These are phyloP conservation scores for Xylariaceae sp. DNA, from an alignment of 2,329 filamentous ascomycete genomes.

Conservation along the genomic window DNA sequence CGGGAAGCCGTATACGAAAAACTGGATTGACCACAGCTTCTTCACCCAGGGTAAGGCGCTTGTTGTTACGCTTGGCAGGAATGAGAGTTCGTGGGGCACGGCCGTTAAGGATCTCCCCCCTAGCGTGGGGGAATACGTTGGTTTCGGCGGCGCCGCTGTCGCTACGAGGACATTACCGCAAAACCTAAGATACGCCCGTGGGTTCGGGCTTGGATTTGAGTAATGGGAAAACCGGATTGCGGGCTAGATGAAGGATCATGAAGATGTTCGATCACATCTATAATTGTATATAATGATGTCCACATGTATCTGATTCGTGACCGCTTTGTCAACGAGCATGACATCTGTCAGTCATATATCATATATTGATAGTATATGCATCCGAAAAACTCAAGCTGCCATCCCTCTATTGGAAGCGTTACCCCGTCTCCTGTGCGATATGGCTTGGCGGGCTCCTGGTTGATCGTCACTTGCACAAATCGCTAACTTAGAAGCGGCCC, in stretches of 20 bases:
- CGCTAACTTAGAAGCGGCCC: too few species aligned
- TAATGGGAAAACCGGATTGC: background rate
- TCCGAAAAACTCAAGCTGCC: too few species aligned
- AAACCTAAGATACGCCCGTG: conserved; percentile 9
- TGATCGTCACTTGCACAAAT: too few species aligned
- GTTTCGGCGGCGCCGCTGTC: conserved; percentile 25
- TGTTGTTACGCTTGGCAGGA: conserved; percentile 56
- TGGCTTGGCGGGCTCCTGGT: too few species aligned
- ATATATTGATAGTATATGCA: too few species aligned
- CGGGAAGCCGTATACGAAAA: conserved; percentile 56
- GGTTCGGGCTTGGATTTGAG: conserved; percentile 5
- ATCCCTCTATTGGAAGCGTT: too few species aligned
- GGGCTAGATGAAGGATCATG: background rate
- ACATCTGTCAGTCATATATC: too few species aligned
- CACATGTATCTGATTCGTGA: background rate
- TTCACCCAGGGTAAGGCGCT: conserved; percentile 61
- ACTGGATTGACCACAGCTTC: conserved; percentile 66
- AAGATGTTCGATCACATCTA: conserved; percentile 4
- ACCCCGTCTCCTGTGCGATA: too few species aligned
- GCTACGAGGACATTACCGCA: background rate
- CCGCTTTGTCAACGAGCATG: background rate
- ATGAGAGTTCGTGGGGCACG: conserved; percentile 64
- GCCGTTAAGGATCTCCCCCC: conserved; percentile 57
- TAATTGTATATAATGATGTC: conserved; percentile 11
- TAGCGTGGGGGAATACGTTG: conserved; percentile 43